phyloP scores from a whole-genome alignment of 257 asterid species.

The Forsythia viridissima region DNA sequence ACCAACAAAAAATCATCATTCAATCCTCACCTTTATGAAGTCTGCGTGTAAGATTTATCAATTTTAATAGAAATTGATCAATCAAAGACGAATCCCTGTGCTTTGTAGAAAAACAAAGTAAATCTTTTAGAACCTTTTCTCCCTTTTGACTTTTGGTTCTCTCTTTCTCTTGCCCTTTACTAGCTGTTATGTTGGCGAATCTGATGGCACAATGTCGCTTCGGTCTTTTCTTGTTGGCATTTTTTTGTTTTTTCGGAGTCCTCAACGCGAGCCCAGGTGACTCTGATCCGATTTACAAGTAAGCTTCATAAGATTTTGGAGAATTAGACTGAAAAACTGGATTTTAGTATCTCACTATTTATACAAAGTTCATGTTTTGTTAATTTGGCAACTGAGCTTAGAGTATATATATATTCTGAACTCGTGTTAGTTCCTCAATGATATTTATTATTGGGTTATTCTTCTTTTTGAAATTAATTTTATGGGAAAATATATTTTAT shows the following conservation, averaged over 20 bases:
- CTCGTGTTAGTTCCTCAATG: neutral
- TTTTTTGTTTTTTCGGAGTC: slow-evolving; percentile 42
- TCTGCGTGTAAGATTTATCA: slow-evolving; percentile 12
- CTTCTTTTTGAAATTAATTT: neutral
- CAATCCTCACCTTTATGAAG: neutral
- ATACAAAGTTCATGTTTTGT: slow-evolving; percentile 7
- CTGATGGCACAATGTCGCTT: slow-evolving; percentile 49
- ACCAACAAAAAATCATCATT: neutral
- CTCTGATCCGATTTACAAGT: slow-evolving; percentile 78
- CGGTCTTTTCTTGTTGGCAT: slow-evolving; percentile 40
- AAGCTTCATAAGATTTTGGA: slow-evolving; percentile 16
- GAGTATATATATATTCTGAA: slow-evolving; percentile 8
- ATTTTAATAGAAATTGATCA: slow-evolving; percentile 30
- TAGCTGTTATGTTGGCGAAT: slow-evolving; percentile 14
- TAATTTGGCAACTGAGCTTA: slow-evolving; percentile 16
- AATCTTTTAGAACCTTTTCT: slow-evolving; percentile 19
- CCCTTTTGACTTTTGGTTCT: slow-evolving; percentile 11
- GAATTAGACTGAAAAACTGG: neutral
- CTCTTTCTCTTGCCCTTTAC: neutral
- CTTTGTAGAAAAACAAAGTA: slow-evolving; percentile 10
- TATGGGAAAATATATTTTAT: neutral
- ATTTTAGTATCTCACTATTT: neutral
- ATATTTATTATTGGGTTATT: neutral
- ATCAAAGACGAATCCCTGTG: slow-evolving; percentile 31
- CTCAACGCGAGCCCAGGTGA: slow-evolving; percentile 69